Conservation (phyloP, 345 rosid species). For the Moricandia moricandioides region DNA sequence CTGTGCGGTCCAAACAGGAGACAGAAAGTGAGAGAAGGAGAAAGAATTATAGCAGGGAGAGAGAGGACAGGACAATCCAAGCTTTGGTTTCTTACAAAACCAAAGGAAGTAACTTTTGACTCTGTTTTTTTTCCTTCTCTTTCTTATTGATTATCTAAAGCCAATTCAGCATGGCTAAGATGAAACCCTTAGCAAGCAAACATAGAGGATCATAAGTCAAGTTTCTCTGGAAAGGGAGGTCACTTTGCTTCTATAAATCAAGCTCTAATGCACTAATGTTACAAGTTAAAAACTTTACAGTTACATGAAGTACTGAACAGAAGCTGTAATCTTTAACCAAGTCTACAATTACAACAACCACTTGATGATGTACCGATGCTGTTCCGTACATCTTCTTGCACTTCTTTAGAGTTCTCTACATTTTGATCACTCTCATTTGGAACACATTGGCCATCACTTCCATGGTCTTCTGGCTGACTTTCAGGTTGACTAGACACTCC, state of each 20-base stretch:
- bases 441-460: too few relatives aligned
- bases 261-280: slow-evolving; percentile 17
- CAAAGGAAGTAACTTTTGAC: neutral
- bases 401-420: too few relatives aligned
- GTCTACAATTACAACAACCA: slow-evolving; percentile 1
- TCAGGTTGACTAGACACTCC: too few relatives aligned
- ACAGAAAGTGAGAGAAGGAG: too few relatives aligned
- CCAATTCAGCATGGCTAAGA: neutral
- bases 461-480: too few relatives aligned
- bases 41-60: too few relatives aligned
- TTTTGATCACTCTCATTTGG: too few relatives aligned
- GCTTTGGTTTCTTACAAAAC: neutral
- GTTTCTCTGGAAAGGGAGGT: neutral
- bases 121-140: too few relatives aligned
- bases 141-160: neutral
- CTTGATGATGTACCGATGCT: too few relatives aligned
- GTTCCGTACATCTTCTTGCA: too few relatives aligned
- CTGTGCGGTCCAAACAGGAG: too few relatives aligned
- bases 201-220: neutral
- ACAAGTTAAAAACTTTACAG: slow-evolving; percentile 27
- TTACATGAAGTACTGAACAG: neutral
- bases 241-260: slow-evolving; percentile 3
- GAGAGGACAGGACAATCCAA: too few relatives aligned
- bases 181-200: neutral
- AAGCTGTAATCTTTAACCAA: slow-evolving; percentile 12